A percentile compares a stretch with the other conserved stretches of the same genome.
These are phyloP conservation scores for Pleurotus tuoliensis DNA, from an alignment of 768 basidiomycete species.

Conservation along the genomic window DNA sequence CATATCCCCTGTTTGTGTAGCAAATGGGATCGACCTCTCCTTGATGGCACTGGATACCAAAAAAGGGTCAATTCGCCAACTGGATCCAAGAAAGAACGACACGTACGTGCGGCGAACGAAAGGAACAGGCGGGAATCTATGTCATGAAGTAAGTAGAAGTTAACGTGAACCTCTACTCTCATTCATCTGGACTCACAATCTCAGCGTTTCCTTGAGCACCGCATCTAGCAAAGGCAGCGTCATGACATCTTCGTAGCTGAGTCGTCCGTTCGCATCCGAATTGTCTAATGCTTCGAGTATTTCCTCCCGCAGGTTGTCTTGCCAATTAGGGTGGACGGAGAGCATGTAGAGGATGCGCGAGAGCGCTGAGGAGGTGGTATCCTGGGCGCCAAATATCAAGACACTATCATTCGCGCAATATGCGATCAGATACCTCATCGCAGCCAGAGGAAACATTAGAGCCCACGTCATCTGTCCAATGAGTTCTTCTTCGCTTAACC, in stretches of 20 bases:
- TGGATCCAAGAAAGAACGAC: neutral
- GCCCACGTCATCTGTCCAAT: constrained; percentile 48
- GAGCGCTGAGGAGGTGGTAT: constrained; percentile 44
- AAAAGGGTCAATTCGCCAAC: neutral
- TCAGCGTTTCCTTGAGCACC: constrained; percentile 42
- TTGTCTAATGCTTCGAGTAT: constrained; percentile 21
- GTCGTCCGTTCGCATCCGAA: constrained; percentile 15
- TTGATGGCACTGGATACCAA: constrained; percentile 30
- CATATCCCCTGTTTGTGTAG: constrained; percentile 23
- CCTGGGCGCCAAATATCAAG: constrained; percentile 47
- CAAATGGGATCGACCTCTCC: constrained; percentile 39
- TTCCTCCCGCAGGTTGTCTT: constrained; percentile 34
- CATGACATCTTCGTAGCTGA: constrained; percentile 32
- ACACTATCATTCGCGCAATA: constrained; percentile 23
- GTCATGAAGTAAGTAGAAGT: neutral
- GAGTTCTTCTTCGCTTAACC: constrained; percentile 39
- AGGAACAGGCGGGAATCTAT: constrained; percentile 42
- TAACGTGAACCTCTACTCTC: neutral
- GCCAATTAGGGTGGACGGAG: constrained; percentile 32
- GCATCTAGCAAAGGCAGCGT: constrained; percentile 39
- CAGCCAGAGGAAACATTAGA: neutral
- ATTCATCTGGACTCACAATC: constrained; percentile 26
- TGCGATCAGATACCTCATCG: neutral
- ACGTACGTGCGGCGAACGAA: constrained; percentile 43
- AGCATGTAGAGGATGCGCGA: constrained; percentile 39